phyloP scores from a whole-genome alignment of 2,329 filamentous ascomycete species.

The Penicillium fuscoglaucum region DNA sequence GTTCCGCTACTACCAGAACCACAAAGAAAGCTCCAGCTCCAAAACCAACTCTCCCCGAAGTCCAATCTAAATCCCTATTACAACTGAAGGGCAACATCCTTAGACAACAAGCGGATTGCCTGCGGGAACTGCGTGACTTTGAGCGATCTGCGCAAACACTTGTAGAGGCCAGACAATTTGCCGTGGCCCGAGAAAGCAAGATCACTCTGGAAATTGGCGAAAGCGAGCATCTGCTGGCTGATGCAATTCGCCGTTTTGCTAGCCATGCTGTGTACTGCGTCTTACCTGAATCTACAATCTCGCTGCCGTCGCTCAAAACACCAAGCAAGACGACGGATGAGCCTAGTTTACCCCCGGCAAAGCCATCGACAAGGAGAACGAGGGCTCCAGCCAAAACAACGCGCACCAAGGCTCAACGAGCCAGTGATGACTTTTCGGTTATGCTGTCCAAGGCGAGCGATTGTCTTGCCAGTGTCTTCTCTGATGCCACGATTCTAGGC shows the following conservation, averaged over 20 bases:
- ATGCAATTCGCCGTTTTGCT: slow-evolving; percentile 58
- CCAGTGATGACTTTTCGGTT: slow-evolving; percentile 38
- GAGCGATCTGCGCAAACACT: slow-evolving; percentile 59
- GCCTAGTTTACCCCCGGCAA: slow-evolving; percentile 32
- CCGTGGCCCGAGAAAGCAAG: slow-evolving; percentile 57
- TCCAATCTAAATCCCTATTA: slow-evolving; percentile 42
- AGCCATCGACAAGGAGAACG: slow-evolving; percentile 28
- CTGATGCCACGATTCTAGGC: slow-evolving; percentile 35
- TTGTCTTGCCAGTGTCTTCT: slow-evolving; percentile 35
- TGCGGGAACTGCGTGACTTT: slow-evolving; percentile 54
- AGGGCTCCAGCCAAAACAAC: slow-evolving; percentile 30
- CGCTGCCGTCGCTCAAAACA: slow-evolving; percentile 68
- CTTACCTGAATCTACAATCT: slow-evolving; percentile 88
- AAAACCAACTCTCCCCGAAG: slow-evolving; percentile 21
- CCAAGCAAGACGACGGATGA: slow-evolving; percentile 39
- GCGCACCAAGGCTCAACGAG: slow-evolving; percentile 31
- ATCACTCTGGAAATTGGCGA: slow-evolving; percentile 52
- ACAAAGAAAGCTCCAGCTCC: slow-evolving; percentile 22
- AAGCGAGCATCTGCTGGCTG: slow-evolving; percentile 39
- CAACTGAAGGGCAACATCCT: slow-evolving; percentile 52
- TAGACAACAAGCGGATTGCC: slow-evolving; percentile 52
- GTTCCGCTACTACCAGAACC: slow-evolving; percentile 22
- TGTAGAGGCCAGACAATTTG: slow-evolving; percentile 34
- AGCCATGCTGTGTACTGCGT: slow-evolving; percentile 84
- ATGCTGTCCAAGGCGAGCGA: slow-evolving; percentile 40